These are phyloP conservation scores for Coix lacrymajobi DNA, from an alignment of 176 grass and related monocot genomes.

Conservation along the genomic window DNA sequence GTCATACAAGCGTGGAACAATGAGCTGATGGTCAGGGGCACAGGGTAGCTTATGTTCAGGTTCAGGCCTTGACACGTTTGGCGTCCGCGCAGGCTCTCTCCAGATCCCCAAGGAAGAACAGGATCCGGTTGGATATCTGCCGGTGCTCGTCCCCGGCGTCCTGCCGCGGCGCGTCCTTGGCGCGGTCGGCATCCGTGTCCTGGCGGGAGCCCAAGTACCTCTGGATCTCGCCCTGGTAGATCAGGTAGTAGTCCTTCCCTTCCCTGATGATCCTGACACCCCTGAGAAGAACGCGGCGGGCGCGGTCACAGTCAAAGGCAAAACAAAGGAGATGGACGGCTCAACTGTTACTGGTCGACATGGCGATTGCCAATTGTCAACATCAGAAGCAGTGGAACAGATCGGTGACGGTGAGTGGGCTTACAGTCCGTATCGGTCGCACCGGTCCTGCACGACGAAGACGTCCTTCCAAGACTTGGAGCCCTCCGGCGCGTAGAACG, in stretches of 20 bases:
- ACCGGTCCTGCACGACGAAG: slow-evolving; percentile 71
- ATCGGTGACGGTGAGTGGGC: background rate
- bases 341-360: background rate
- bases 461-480: slow-evolving; percentile 73
- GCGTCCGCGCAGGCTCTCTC: slow-evolving; percentile 66
- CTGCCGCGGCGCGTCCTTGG: background rate
- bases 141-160: background rate
- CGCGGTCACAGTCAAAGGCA: background rate
- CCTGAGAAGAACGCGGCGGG: slow-evolving; percentile 28
- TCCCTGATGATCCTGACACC: slow-evolving; percentile 79
- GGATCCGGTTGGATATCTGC: slow-evolving; percentile 59
- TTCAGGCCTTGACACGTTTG: slow-evolving; percentile 40
- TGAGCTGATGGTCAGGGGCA: background rate
- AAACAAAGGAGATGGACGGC: background rate
- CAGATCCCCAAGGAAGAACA: slow-evolving; percentile 90
- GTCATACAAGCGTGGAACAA: background rate
- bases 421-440: slow-evolving; percentile 79
- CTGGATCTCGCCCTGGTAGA: slow-evolving; percentile 83
- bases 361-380: background rate
- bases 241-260: slow-evolving; percentile 79
- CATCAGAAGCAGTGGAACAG: background rate
- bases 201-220: slow-evolving; percentile 49
- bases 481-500: slow-evolving; percentile 58
- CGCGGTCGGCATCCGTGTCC: background rate
- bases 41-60: background rate